Percentiles rank a stretch among this genome's conserved stretches.
These are phyloP conservation scores for Sporobolus alterniflorus DNA, from an alignment of 202 grass and related monocot species.

Conservation along the genomic window DNA sequence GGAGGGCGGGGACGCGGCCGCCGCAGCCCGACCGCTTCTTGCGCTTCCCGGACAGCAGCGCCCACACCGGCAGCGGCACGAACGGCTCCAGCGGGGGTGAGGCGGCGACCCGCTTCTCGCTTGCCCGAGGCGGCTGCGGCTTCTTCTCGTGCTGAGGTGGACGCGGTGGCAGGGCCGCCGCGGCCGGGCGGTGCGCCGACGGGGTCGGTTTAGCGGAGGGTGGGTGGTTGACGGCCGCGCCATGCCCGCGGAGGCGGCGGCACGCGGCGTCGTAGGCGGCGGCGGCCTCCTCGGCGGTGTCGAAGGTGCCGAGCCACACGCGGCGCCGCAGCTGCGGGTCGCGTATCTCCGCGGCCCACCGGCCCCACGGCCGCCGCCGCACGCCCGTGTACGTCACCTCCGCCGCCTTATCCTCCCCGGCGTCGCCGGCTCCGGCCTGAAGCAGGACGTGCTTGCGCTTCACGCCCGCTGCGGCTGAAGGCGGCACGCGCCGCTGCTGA, in stretches of 20 bases:
- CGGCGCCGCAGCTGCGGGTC: conserved; percentile 39
- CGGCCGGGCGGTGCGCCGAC: neutral
- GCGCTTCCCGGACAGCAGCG: conserved; percentile 32
- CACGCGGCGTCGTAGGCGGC: conserved; percentile 44
- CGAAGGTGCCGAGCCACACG: conserved; percentile 67
- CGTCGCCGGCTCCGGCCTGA: neutral
- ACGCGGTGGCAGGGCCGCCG: neutral
- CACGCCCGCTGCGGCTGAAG: neutral
- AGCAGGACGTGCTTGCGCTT: conserved; percentile 18
- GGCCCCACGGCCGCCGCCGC: conserved; percentile 44
- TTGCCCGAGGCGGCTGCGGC: neutral
- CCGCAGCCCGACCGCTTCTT: conserved; percentile 54
- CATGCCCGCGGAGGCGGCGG: neutral
- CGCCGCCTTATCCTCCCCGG: neutral
- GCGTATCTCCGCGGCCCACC: conserved; percentile 49
- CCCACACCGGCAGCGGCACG: conserved; percentile 20
- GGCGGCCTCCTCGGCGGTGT: conserved; percentile 48
- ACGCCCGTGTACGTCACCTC: conserved; percentile 37
- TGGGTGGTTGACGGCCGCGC: no score
- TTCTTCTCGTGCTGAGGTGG: neutral
- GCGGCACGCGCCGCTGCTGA: neutral
- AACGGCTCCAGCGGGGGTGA: neutral
- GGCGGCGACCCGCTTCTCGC: neutral
- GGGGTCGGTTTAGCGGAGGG: neutral
- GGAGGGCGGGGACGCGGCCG: conserved; percentile 38